Evolutionary conservation across 805 yeast species (phyloP).

Genomic region (Starmerella apicola): DNA sequence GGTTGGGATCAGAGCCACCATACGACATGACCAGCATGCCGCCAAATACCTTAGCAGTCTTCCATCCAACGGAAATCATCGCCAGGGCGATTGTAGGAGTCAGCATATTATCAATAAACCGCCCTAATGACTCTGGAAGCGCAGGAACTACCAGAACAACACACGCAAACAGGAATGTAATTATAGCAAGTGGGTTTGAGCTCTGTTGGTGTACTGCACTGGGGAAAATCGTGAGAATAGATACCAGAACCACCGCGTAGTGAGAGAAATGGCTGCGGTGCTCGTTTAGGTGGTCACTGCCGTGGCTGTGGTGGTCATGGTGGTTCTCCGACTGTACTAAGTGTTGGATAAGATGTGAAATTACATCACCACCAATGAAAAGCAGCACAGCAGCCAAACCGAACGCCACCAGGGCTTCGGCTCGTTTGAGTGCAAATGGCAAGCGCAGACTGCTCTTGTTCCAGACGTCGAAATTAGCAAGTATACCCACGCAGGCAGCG

Average conservation of each 20-base stretch:
- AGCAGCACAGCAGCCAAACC: constrained; percentile 72
- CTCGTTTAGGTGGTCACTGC: background rate
- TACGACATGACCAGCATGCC: constrained; percentile 35
- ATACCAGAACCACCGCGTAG: constrained; percentile 1
- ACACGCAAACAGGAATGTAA: constrained; percentile 25
- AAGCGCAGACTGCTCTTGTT: constrained; percentile 62
- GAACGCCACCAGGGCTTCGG: constrained; percentile 78
- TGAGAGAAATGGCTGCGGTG: background rate
- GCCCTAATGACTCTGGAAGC: constrained; percentile 20
- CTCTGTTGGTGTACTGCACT: constrained; percentile 9
- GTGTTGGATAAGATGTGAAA: constrained; percentile 81
- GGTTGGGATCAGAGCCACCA: constrained; percentile 28
- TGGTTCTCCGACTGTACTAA: constrained; percentile 29
- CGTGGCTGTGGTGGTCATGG: constrained; percentile 14
- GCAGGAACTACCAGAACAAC: constrained; percentile 26
- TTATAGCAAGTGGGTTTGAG: constrained; percentile 10
- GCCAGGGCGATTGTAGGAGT: constrained; percentile 30
- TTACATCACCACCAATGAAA: constrained; percentile 81
- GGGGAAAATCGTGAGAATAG: constrained; percentile 6
- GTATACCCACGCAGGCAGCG: constrained; percentile 57
- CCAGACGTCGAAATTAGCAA: constrained; percentile 93
- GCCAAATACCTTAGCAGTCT: constrained; percentile 30
- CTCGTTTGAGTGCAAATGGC: constrained; percentile 89
- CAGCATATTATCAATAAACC: constrained; percentile 26
- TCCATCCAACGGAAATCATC: constrained; percentile 34